Base-by-base conservation (phyloP, 2,329 filamentous ascomycete genomes). In the Pseudomassariella vexata region DNA sequence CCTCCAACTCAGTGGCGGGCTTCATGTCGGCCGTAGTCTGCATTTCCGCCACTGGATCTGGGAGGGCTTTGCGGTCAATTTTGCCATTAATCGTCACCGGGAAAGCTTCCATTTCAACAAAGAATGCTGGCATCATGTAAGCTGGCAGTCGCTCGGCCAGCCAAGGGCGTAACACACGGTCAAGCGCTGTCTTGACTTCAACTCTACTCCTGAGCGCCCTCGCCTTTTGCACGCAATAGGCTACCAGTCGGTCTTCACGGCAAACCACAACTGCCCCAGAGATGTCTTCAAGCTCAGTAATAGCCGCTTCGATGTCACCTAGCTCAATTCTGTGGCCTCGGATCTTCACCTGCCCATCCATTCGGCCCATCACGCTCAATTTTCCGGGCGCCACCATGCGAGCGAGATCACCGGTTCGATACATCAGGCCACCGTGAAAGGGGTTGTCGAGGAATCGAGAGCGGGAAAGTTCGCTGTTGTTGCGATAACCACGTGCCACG, bases 401-500 rank as follows among this genome's bases (percentile, higher is more conserved):
- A 18, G 42, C 46, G 8, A 49, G 34, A 26, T 52, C 49, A 9
- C 49, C 49, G 9, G 49, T 50, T 11, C 47, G 46, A 33, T 47
- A 52, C 39, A 52, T 43, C 15, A 16, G 17, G 19, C 47, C 47
- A 5, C 23, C 26, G 19, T 45, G 42, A 27, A 46, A 51, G 9
- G 47, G 42, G 30, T 48, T 42, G 5, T 36, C 26, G 20, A 49
- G 34, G 36, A 51, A 51, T 10, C 32, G 28, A 23, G 35, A 36
- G 14, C 25, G 24, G 10, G 29, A 49, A 4, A 50, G 37, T 12
- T 44, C 41, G 7, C 9, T 17, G 19, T 42, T 39, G 22, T 50
- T 41, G 26, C 40, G 40, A 34, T 66, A 66, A 3, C 59, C 59
- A 16, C 36, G 24, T 9, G 47, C 50, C 17, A 56, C 40, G 5